Evolutionary conservation across 129 eudicot genomes (phyloP), one percentile per base, ranked within the genome.

Genomic region (Lonicera japonica): DNA sequence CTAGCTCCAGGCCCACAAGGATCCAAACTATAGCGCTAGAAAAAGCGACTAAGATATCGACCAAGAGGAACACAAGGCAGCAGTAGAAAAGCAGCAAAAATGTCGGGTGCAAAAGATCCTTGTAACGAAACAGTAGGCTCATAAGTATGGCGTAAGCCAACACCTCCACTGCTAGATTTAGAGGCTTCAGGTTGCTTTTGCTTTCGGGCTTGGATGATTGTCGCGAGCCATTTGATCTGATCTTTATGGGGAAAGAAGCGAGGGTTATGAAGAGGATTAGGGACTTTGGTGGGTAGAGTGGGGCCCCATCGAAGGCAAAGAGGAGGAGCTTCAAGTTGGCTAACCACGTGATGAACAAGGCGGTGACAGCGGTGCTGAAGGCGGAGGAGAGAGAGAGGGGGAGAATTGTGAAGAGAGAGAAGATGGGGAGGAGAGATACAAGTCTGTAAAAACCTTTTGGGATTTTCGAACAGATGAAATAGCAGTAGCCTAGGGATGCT

Each of bases 21-120:
- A 67, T 63, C 16, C 72, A 34, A 8, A 66, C 71, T 25, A 79
- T 0, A 0, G 55, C 55, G 34, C 65, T 73, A 0, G 77, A 65
- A 1, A 64, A n/a, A 11, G 69, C 77, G 4, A 81, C 34, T 55
- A 88, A 7, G 14, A 81, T 20, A 17, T 88, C 96, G 2, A 87
- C 54, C 47, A 67, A 11, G 11, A 81, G 70, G 21, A 78, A 83
- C 0, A 77, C 25, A 20, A 69, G 25, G 17, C 58, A 40, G 22
- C 80, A 70, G 18, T 87, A 81, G 12, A 71, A 13, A 25, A 65
- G 29, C 54, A 75, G 34, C 6, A 78, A 5, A 9, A 71, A 0
- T 11, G 38, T 36, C 2, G 55, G 73, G 56, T 78, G 71, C 21
- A 80, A 1, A 0, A 12, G 8, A 1, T 60, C 65, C 38, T 54